Base-by-base conservation (phyloP, 2,329 filamentous ascomycete species). In the Microcyclospora pomicola region DNA sequence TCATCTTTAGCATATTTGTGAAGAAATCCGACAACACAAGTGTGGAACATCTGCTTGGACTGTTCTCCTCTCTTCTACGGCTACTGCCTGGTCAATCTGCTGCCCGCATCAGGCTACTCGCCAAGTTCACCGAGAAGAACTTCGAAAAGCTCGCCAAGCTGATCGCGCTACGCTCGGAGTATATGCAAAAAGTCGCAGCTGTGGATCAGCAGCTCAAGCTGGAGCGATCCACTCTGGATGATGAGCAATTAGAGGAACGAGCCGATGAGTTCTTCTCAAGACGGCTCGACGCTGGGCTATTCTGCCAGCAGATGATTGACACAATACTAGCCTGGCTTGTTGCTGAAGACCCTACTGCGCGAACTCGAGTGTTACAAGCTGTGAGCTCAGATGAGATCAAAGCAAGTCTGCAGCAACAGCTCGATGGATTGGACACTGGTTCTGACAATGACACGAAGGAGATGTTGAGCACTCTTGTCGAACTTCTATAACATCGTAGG, bases 101-200 rank as follows among this genome's bases (percentile, higher is more conserved):
- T 0, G 71, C 78, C 27, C 74, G 91, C 5, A 92, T 96, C 49
- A 75, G 91, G 3, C 73, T 80, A 1, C 70, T 96, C 3, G 88
- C 87, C 34, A 98, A 98, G 55, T 96, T 96, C 52, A 81, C 94
- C 13, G 91, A 98, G 59, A 93, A 85, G 55, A 78, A 94, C 47
- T 94, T 92, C 56, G 84, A 80, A 48, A 96, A 96, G 66, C 75
- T 85, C 29, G 64, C 56, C 5, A 83, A 78, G 54, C 66, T 96
- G 4, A 59, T 93, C 28, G 67, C 71, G 42, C 59, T 95, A 34
- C 73, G 87, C 31, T 65, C 74, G 34, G 80, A 82, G 10, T 93
- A 86, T 55, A 71, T 72, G 0, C 64, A 69, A 0, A 70, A 73
- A 12, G 61, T 92, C 1, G 64, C 62, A 0, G 64, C 68, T 0